phyloP scores from a whole-genome alignment of 2,329 filamentous ascomycete genomes.

The Stylonectria norvegica region DNA sequence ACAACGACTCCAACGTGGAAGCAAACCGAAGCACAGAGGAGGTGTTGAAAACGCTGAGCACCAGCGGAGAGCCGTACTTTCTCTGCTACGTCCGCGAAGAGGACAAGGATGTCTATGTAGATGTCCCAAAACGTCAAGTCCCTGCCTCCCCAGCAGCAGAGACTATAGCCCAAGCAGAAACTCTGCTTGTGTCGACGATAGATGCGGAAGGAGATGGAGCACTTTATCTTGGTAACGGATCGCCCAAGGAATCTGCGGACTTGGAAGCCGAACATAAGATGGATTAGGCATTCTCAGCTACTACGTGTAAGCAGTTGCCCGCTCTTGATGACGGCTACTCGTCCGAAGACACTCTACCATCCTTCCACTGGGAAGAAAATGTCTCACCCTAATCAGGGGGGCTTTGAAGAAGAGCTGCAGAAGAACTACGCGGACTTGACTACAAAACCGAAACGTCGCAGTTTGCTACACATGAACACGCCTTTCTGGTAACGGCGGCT shows the following conservation, averaged over 20 bases:
- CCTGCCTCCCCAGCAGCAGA: constrained; percentile 12
- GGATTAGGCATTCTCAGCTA: constrained; percentile 23
- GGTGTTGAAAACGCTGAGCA: constrained; percentile 66
- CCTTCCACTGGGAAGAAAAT: no score
- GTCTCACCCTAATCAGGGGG: no score
- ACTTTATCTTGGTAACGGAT: constrained; percentile 12
- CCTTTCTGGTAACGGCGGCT: no score
- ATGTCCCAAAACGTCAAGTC: constrained; percentile 41
- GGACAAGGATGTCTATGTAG: constrained; percentile 53
- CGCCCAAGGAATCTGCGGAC: no score
- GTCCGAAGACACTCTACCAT: no score
- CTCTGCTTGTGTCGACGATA: constrained; percentile 3
- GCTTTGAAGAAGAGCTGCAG: no score
- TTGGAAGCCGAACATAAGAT: constrained; percentile 9
- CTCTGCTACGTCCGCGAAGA: constrained; percentile 77
- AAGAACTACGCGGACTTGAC: no score
- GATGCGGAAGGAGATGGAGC: constrained; percentile 27
- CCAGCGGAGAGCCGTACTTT: constrained; percentile 74
- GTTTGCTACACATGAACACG: no score
- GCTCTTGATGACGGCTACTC: no score
- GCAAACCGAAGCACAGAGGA: constrained; percentile 61
- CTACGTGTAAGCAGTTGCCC: no score
- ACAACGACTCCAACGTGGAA: constrained; percentile 84
- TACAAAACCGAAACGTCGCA: no score
- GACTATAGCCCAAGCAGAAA: no score